These are phyloP conservation scores for Glarea lozoyensis DNA, from an alignment of 495 filamentous ascomycete species.

Conservation along the genomic window DNA sequence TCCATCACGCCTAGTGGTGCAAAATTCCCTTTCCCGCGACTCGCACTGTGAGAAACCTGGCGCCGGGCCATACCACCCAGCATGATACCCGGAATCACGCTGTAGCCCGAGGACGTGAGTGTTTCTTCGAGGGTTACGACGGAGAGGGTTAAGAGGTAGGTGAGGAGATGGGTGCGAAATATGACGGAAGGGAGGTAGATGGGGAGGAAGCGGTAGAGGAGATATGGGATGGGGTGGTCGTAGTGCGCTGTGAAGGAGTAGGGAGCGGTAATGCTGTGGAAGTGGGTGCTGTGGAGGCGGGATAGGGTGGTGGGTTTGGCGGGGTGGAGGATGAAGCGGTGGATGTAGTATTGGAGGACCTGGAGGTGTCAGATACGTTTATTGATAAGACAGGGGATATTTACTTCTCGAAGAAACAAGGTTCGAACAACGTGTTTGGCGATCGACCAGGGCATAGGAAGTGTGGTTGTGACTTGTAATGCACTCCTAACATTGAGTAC, in stretches of 20 bases:
- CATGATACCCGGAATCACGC: slow-evolving; percentile 61
- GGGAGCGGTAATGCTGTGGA: slow-evolving; percentile 52
- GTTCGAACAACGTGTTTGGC: slow-evolving; percentile 41
- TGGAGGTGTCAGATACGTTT: slow-evolving; percentile 1
- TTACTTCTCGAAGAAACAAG: slow-evolving; percentile 48
- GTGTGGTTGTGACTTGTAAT: slow-evolving; percentile 45
- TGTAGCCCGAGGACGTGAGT: slow-evolving; percentile 71
- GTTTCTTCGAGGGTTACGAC: slow-evolving; percentile 69
- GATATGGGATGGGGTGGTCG: slow-evolving; percentile 71
- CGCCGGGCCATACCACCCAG: slow-evolving; percentile 66
- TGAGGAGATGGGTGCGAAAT: slow-evolving; percentile 68
- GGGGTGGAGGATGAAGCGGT: slow-evolving; percentile 62
- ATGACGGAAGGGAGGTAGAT: slow-evolving; percentile 58
- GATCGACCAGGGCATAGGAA: slow-evolving; percentile 56
- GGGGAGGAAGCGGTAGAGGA: slow-evolving; percentile 62
- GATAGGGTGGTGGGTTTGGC: slow-evolving; percentile 16
- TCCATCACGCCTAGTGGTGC: slow-evolving; percentile 73
- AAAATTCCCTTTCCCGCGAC: slow-evolving; percentile 59
- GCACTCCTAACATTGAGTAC: slow-evolving; percentile 42
- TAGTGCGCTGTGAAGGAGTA: slow-evolving; percentile 63
- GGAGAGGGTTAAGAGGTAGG: slow-evolving; percentile 61
- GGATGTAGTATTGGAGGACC: slow-evolving; percentile 52
- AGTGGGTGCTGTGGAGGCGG: slow-evolving; percentile 50
- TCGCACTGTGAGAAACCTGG: slow-evolving; percentile 57
- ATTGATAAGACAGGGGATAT: slow-evolving; percentile 8